phyloP scores from a whole-genome alignment of 306 rosid genomes.

The Cucumis cinereus region DNA sequence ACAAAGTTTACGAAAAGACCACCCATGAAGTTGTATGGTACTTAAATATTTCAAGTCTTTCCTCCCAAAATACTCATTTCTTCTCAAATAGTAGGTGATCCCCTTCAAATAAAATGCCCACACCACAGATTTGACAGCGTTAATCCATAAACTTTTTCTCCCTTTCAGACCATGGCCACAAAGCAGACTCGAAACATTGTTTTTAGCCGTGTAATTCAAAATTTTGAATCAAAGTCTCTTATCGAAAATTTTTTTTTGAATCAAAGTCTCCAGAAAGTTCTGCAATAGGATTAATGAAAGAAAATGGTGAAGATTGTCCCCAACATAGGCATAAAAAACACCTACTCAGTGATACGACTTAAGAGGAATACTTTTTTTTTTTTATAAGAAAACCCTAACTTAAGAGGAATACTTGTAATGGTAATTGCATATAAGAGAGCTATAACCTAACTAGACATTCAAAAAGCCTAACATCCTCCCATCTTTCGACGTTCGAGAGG shows the following conservation, averaged over 20 bases:
- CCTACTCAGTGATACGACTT: not conserved
- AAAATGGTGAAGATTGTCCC: not conserved
- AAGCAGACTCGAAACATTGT: not conserved
- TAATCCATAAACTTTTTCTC: not conserved
- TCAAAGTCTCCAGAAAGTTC: not conserved
- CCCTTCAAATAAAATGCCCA: not conserved
- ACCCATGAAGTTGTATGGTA: not conserved
- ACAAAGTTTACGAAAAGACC: not conserved
- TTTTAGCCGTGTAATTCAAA: not conserved
- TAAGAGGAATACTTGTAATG: not conserved
- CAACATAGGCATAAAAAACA: not conserved
- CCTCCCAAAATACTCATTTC: not conserved
- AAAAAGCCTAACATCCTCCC: not conserved
- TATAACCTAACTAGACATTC: not conserved
- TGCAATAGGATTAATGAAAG: not conserved
- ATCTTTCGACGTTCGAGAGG: not conserved
- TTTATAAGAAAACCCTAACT: no score
- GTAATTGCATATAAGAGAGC: not conserved
- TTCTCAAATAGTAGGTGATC: not conserved
- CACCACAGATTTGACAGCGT: not conserved
- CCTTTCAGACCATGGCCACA: not conserved
- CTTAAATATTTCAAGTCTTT: not conserved
- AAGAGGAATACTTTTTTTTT: not conserved
- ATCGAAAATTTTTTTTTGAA: no score
- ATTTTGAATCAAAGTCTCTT: not conserved